Conservation (phyloP, 768 basidiomycete species). For the Trametes elegans region DNA sequence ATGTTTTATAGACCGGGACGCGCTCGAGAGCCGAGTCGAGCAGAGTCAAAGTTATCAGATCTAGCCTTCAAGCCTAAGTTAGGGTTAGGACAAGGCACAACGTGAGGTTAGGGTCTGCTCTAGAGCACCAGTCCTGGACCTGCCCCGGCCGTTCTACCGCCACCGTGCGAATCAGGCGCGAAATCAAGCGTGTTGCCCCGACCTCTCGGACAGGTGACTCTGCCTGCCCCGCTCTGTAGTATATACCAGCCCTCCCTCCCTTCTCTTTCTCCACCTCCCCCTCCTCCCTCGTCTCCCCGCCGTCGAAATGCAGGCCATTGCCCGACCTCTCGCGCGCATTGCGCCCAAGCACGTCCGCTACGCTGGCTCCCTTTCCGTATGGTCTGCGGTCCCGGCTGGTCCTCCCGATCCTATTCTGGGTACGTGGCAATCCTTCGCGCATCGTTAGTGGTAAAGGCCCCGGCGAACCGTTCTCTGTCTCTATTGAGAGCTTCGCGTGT, state of each 20-base stretch:
- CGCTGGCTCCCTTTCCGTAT: constrained; percentile 58
- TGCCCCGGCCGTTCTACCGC: constrained; percentile 18
- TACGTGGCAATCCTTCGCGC: constrained; percentile 33
- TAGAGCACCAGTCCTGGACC: neutral
- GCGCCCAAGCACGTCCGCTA: constrained; percentile 39
- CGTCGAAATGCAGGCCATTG: constrained; percentile 42
- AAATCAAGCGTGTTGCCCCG: neutral
- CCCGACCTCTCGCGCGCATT: constrained; percentile 48
- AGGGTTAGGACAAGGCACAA: constrained; percentile 6
- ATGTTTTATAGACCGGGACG: constrained; percentile 12
- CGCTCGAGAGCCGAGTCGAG: constrained; percentile 12
- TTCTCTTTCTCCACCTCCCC: constrained; percentile 24
- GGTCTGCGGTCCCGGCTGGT: constrained; percentile 81
- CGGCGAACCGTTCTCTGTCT: constrained; percentile 11
- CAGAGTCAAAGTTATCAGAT: constrained; percentile 15
- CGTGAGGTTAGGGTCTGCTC: constrained; percentile 17
- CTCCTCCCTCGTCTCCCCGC: constrained; percentile 22
- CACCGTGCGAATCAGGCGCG: constrained; percentile 17
- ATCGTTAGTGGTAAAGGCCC: constrained; percentile 4
- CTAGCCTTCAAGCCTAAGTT: neutral
- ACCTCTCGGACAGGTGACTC: neutral
- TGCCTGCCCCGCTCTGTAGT: neutral
- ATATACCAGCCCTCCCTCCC: constrained; percentile 13
- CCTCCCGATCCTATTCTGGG: constrained; percentile 94
- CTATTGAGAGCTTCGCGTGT: neutral